These are phyloP conservation scores for Brassica nigra DNA, from an alignment of 345 rosid genomes.

Conservation along the genomic window DNA sequence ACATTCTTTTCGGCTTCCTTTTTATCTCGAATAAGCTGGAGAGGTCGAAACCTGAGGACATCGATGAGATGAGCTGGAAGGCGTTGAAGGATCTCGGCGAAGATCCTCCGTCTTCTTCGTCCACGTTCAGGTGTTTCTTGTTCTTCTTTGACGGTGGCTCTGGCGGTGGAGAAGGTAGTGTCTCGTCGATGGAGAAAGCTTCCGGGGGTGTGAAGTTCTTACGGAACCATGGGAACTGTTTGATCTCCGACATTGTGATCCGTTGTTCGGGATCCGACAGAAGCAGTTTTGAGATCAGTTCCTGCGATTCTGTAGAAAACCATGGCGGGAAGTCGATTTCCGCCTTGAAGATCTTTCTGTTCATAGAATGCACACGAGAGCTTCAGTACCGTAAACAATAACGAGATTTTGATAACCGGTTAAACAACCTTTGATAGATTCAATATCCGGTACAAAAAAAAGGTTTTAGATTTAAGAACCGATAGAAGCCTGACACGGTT, in stretches of 20 bases:
- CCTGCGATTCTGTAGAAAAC: slow-evolving; percentile 56
- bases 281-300: slow-evolving; percentile 59
- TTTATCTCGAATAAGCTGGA: slow-evolving; percentile 69
- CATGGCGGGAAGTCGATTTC: slow-evolving; percentile 69
- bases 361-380: slow-evolving; percentile 43
- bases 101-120: neutral
- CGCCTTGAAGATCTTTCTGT: slow-evolving; percentile 57
- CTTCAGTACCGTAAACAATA: neutral
- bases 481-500: too few species aligned
- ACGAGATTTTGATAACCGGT: neutral
- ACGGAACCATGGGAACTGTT: slow-evolving; percentile 67
- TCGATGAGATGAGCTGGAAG: slow-evolving; percentile 68
- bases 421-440: neutral
- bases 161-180: slow-evolving; percentile 35
- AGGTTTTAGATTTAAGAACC: too few species aligned
- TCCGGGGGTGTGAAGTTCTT: slow-evolving; percentile 52
- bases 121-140: neutral
- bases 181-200: slow-evolving; percentile 43
- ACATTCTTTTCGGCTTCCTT: slow-evolving; percentile 50
- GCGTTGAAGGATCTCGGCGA: slow-evolving; percentile 62
- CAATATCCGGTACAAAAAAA: neutral
- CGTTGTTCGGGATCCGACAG: slow-evolving; percentile 63
- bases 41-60: slow-evolving; percentile 81
- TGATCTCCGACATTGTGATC: slow-evolving; percentile 64
- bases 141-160: slow-evolving; percentile 20